These are phyloP conservation scores for Cladorrhinum sp. DNA, from an alignment of 2,329 filamentous ascomycete genomes.

Conservation along the genomic window DNA sequence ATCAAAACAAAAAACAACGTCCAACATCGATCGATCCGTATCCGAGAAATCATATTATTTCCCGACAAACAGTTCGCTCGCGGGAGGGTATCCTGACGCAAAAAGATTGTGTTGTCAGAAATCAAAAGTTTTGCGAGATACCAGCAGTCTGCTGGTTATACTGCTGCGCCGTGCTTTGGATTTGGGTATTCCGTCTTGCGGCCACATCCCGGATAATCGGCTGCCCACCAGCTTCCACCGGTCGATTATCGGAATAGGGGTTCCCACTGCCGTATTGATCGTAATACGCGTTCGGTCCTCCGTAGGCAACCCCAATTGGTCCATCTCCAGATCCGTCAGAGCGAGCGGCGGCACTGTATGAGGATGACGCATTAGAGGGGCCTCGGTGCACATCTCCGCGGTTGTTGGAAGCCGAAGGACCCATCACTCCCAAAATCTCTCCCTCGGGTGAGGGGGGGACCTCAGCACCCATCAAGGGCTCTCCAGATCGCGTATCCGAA, in stretches of 20 bases:
- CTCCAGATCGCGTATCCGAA: slow-evolving; percentile 68
- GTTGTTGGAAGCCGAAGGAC: slow-evolving; percentile 65
- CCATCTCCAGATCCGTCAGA: slow-evolving; percentile 65
- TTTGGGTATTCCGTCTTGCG: slow-evolving; percentile 87
- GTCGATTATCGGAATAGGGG: slow-evolving; percentile 49
- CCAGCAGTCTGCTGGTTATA: slow-evolving; percentile 91
- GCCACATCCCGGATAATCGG: slow-evolving; percentile 92
- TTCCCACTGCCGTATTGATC: slow-evolving; percentile 57
- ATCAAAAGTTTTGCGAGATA: slow-evolving; percentile 93
- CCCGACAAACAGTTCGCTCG: not conserved
- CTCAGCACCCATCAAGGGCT: slow-evolving; percentile 57
- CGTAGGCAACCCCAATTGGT: slow-evolving; percentile 45
- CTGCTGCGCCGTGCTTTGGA: slow-evolving; percentile 84
- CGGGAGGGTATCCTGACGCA: slow-evolving; percentile 1
- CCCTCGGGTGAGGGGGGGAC: slow-evolving; percentile 60
- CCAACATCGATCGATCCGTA: not conserved
- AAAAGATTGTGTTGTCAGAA: slow-evolving; percentile 2
- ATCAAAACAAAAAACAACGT: not conserved
- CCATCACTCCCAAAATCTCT: slow-evolving; percentile 80
- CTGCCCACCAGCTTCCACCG: slow-evolving; percentile 51
- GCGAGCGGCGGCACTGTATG: slow-evolving; percentile 77
- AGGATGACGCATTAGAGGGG: slow-evolving; percentile 92
- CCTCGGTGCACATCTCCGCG: slow-evolving; percentile 77
- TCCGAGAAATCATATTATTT: not conserved
- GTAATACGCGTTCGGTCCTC: slow-evolving; percentile 50